These are phyloP conservation scores for Globisporangium paroecandrum DNA, from an alignment of 352 stramenopile species.

Conservation along the genomic window DNA sequence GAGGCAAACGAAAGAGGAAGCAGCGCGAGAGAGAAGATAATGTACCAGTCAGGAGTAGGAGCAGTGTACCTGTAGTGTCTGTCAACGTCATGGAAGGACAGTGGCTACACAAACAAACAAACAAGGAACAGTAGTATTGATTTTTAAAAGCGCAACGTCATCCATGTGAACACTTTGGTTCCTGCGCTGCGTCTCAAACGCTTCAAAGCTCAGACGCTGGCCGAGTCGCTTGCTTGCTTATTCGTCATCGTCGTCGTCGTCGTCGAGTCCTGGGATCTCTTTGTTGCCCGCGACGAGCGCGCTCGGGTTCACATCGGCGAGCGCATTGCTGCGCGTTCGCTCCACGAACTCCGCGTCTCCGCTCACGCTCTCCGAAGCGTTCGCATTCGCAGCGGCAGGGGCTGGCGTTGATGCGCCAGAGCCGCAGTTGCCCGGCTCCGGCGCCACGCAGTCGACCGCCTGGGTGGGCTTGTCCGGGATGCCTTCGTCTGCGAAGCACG, in stretches of 20 bases:
- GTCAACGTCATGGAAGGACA: background rate
- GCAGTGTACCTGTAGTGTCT: background rate
- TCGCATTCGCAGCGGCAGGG: slow-evolving; percentile 10
- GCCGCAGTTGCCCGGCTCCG: slow-evolving; percentile 30
- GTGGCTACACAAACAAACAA: background rate
- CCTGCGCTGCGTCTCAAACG: background rate
- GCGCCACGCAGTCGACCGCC: slow-evolving; percentile 26
- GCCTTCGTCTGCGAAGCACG: slow-evolving; percentile 40
- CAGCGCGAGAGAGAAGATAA: background rate
- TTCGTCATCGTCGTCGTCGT: slow-evolving; percentile 2
- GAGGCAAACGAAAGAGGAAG: background rate
- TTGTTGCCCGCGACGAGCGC: slow-evolving; percentile 29
- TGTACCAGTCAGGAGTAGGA: background rate
- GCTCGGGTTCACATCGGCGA: slow-evolving; percentile 24
- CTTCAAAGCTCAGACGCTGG: background rate
- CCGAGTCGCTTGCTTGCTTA: background rate
- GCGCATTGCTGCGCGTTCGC: slow-evolving; percentile 6
- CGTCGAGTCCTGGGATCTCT: slow-evolving; percentile 8
- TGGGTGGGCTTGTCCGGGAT: slow-evolving; percentile 38
- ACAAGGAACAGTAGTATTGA: background rate
- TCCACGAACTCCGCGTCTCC: slow-evolving; percentile 4
- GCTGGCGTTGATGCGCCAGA: slow-evolving; percentile 14
- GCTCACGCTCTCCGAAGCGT: background rate
- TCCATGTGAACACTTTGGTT: background rate
- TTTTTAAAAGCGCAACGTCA: background rate